These are phyloP conservation scores for Neonectria faginata DNA, from an alignment of 2,329 filamentous ascomycete genomes.

Conservation along the genomic window DNA sequence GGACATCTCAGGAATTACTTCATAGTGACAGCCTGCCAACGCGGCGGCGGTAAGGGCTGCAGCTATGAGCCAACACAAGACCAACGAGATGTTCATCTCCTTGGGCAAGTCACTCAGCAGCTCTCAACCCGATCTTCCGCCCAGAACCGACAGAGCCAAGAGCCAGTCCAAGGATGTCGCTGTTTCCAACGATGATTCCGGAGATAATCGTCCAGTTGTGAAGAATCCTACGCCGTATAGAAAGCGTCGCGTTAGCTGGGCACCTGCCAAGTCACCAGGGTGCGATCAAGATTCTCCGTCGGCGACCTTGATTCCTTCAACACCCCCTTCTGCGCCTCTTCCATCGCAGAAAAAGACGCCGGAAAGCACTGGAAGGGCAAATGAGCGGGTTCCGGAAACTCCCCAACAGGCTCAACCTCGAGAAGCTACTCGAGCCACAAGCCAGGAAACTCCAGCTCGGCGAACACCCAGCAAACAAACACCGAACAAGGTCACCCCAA, in stretches of 20 bases:
- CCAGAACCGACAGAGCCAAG: not conserved
- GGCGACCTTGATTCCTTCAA: slow-evolving; percentile 7
- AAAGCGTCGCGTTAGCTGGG: not conserved
- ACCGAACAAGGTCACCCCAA: slow-evolving; percentile 1
- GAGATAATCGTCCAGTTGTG: not conserved
- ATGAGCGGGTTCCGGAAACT: slow-evolving; percentile 16
- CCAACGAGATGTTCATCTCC: slow-evolving; percentile 30
- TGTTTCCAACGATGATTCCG: not conserved
- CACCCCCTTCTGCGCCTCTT: not conserved
- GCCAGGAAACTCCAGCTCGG: slow-evolving; percentile 20
- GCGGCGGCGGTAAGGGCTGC: not conserved
- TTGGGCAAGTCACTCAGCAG: slow-evolving; percentile 1
- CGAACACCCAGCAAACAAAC: slow-evolving; percentile 6
- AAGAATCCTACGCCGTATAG: not conserved
- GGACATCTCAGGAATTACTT: not conserved
- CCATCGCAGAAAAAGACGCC: slow-evolving; percentile 15
- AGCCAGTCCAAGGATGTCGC: not conserved
- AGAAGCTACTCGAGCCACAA: not conserved
- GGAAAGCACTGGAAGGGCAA: not conserved
- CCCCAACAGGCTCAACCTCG: not conserved
- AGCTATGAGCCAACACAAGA: slow-evolving; percentile 33
- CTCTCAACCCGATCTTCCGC: not conserved
- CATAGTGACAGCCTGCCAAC: not conserved
- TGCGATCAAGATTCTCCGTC: not conserved
- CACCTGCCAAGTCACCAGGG: slow-evolving; percentile 1